Evolutionary conservation across 495 filamentous ascomycete species (phyloP), one percentile per base, ranked within the genome.

Genomic region (Letharia lupina): DNA sequence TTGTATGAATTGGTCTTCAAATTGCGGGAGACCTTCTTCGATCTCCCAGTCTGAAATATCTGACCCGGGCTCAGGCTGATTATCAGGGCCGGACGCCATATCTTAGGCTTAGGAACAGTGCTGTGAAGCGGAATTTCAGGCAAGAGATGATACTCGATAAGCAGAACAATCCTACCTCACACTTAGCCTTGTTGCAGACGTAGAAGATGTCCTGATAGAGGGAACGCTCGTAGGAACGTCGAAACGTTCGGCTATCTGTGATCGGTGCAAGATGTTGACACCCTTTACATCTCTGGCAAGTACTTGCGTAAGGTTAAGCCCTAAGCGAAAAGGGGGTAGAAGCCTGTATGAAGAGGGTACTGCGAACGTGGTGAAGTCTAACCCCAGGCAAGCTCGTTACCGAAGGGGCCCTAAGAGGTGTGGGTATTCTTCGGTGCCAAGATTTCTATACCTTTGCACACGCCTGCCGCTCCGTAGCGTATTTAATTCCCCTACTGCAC

Each of bases 1-100:
- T 63, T 89, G 86, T 52, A 96, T 83, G 72, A 96, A 90, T 0
- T 86, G 83, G 68, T 95, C 89, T 11, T 78, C 76, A n/a, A 77
- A 60, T 67, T 82, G 81, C 57, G 81, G 81, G 15, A 83, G 70
- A 2, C 80, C 81, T 67, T 81, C 78, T 61, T 81, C 78, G 42
- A 78, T 63, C 62, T 82, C 80, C 81, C 81, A 83, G 48, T 74
- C 73, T 2, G 70, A 70, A 35, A 68, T 63, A 45, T 79, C 73
- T 28, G 72, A 71, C 33, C 35, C 63, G 33, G 23, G 15, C 28
- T 71, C 67, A 11, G 56, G 37, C 28, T 64, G 48, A 28, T 61
- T n/a, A 42, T 63, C 63, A 23, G 47, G 12, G 8, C 33, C 45
- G 62, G 54, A 39, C 35, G 33, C 23, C 58, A 54, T 68, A 23